phyloP scores from a whole-genome alignment of 2,329 filamentous ascomycete genomes.

The Orbilia ellipsospora region DNA sequence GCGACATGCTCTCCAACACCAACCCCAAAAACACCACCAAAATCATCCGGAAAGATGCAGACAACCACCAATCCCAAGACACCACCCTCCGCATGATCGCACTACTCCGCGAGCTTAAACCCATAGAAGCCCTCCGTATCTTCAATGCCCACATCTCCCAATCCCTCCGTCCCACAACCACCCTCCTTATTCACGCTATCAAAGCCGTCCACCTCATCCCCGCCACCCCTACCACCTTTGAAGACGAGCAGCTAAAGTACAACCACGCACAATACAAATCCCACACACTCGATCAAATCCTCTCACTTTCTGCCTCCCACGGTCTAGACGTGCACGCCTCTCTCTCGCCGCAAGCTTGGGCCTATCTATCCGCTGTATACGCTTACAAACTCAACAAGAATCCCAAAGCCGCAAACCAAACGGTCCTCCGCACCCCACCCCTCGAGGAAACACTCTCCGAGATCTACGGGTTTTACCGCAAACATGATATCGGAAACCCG shows the following conservation, averaged over 20 bases:
- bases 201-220: constrained; percentile 41
- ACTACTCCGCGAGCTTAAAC: constrained; percentile 40
- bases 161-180: constrained; percentile 36
- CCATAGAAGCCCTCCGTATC: constrained; percentile 36
- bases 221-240: background rate
- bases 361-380: constrained; percentile 41
- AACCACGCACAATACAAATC: constrained; percentile 26
- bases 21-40: constrained; percentile 24
- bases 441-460: constrained; percentile 29
- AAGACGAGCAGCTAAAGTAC: constrained; percentile 17
- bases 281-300: constrained; percentile 36
- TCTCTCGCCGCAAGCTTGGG: constrained; percentile 29
- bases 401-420: constrained; percentile 11
- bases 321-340: constrained; percentile 32
- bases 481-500: constrained; percentile 53
- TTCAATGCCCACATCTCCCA: constrained; percentile 33
- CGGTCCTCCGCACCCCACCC: constrained; percentile 17
- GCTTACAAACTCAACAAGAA: constrained; percentile 28
- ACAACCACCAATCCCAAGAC: constrained; percentile 16
- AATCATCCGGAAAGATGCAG: constrained; percentile 32
- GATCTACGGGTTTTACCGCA: constrained; percentile 56
- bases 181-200: constrained; percentile 38
- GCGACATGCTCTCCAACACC: constrained; percentile 51
- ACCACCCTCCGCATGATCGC: constrained; percentile 42
- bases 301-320: constrained; percentile 30